phyloP scores from a whole-genome alignment of 192 early-diverging fungal genomes.

The Linnemannia hyalina region DNA sequence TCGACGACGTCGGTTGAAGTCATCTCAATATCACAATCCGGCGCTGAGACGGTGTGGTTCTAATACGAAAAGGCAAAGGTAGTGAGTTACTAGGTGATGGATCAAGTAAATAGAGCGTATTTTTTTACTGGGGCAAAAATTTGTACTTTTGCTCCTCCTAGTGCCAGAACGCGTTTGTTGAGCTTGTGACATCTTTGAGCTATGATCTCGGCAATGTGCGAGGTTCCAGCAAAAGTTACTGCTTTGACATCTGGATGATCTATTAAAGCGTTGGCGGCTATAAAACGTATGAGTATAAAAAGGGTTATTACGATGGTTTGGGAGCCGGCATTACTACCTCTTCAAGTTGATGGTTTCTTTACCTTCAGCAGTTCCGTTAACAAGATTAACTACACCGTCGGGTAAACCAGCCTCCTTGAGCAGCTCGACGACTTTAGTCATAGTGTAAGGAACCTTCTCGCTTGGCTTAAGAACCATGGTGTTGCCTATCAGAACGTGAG shows the following conservation, averaged over 20 bases:
- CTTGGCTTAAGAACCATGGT: conserved; percentile 84
- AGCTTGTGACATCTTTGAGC: conserved; percentile 58
- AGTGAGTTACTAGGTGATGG: neutral
- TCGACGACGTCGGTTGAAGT: conserved; percentile 82
- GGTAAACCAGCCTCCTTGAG: conserved; percentile 73
- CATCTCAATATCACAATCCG: conserved; percentile 83
- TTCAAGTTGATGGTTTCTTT: conserved; percentile 36
- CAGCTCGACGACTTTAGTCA: conserved; percentile 73
- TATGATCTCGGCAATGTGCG: conserved; percentile 76
- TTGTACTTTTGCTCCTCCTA: conserved; percentile 73
- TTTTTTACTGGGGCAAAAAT: neutral
- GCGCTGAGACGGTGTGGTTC: conserved; percentile 85
- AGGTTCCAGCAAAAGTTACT: conserved; percentile 86
- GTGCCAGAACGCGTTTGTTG: conserved; percentile 79
- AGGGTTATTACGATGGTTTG: neutral
- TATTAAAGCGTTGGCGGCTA: conserved; percentile 67
- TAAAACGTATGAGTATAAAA: neutral
- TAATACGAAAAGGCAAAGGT: conserved; percentile 3
- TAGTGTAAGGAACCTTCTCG: conserved; percentile 87
- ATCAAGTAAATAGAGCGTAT: neutral
- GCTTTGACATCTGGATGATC: conserved; percentile 75
- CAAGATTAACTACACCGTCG: conserved; percentile 81
- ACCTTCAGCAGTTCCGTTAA: conserved; percentile 74
- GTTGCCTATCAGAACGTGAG: conserved; percentile 55
- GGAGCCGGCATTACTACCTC: neutral